A percentile compares a stretch with the other conserved stretches of the same genome.
Conservation (phyloP, 192 early-diverging fungal genomes). For the Coemansia umbellata region DNA sequence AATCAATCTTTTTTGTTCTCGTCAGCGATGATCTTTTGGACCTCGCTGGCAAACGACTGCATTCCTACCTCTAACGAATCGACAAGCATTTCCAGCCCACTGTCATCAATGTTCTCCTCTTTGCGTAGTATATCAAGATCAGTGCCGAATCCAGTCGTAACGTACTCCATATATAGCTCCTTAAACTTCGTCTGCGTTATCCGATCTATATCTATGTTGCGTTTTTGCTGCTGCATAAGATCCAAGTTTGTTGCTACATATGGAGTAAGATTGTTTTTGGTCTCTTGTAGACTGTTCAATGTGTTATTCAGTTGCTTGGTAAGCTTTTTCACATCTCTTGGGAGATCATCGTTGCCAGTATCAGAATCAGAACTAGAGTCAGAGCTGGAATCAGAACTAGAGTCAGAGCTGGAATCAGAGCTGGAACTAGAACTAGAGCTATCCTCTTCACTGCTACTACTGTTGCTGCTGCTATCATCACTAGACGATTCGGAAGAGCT, state of each 20-base stretch:
- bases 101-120: slow-evolving; percentile 29
- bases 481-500: neutral
- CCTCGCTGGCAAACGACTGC: slow-evolving; percentile 20
- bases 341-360: neutral
- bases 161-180: slow-evolving; percentile 44
- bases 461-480: neutral
- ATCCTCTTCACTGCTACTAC: neutral
- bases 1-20: neutral
- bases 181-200: slow-evolving; percentile 25
- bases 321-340: slow-evolving; percentile 6
- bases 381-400: slow-evolving; percentile 2
- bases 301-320: slow-evolving; percentile 14
- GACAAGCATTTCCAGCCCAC: slow-evolving; percentile 36
- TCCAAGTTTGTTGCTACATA: slow-evolving; percentile 39
- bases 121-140: slow-evolving; percentile 43
- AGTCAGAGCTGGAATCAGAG: neutral
- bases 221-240: slow-evolving; percentile 12
- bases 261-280: slow-evolving; percentile 6
- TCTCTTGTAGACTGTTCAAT: neutral
- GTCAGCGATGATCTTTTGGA: slow-evolving; percentile 35
- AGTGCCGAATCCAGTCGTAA: slow-evolving; percentile 37
- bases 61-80: slow-evolving; percentile 35
- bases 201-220: slow-evolving; percentile 3
- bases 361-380: slow-evolving; percentile 5
- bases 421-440: slow-evolving; percentile 5